A percentile compares a stretch with the other conserved stretches of the same genome.
Evolutionary conservation across 768 basidiomycete species (phyloP).

Genomic region (Naganishia antarctica): DNA sequence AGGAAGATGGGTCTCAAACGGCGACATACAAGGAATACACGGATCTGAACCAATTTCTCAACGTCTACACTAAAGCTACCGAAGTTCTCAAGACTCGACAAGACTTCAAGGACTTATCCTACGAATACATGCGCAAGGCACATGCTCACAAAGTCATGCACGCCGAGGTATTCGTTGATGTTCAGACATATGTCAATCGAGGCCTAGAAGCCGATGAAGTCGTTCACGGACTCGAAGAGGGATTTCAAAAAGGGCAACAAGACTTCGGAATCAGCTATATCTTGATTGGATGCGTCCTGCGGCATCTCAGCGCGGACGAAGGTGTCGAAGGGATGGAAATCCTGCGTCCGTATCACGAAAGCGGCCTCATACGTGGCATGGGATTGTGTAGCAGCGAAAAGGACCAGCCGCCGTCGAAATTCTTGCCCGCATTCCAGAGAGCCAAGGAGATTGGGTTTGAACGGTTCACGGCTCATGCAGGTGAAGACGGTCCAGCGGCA

Average conservation of each 20-base stretch:
- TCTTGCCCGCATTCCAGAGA: conserved; percentile 25
- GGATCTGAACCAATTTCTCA: conserved; percentile 35
- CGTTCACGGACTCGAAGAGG: conserved; percentile 32
- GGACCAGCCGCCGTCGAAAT: conserved; percentile 30
- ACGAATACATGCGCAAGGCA: conserved; percentile 32
- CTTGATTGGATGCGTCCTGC: conserved; percentile 34
- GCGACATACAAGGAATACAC: conserved; percentile 33
- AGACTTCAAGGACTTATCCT: conserved; percentile 32
- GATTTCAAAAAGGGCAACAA: conserved; percentile 27
- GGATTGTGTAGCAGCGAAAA: conserved; percentile 31
- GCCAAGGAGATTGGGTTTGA: conserved; percentile 29
- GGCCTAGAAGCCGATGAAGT: conserved; percentile 29
- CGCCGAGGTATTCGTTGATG: conserved; percentile 35
- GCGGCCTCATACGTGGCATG: conserved; percentile 30
- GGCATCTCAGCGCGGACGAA: conserved; percentile 28
- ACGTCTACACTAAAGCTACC: conserved; percentile 32
- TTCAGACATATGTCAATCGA: conserved; percentile 33
- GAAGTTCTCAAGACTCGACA: conserved; percentile 30
- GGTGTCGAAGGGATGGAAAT: conserved; percentile 26
- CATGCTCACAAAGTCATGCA: conserved; percentile 29
- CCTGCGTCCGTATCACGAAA: conserved; percentile 27
- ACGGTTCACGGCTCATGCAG: conserved; percentile 33
- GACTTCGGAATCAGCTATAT: conserved; percentile 32
- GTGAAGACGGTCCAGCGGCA: conserved; percentile 35
- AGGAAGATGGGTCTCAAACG: conserved; percentile 26